A percentile compares a stretch with the other conserved stretches of the same genome.
Conservation (phyloP, 2,329 filamentous ascomycete genomes). For the Chaetomium globosum region DNA sequence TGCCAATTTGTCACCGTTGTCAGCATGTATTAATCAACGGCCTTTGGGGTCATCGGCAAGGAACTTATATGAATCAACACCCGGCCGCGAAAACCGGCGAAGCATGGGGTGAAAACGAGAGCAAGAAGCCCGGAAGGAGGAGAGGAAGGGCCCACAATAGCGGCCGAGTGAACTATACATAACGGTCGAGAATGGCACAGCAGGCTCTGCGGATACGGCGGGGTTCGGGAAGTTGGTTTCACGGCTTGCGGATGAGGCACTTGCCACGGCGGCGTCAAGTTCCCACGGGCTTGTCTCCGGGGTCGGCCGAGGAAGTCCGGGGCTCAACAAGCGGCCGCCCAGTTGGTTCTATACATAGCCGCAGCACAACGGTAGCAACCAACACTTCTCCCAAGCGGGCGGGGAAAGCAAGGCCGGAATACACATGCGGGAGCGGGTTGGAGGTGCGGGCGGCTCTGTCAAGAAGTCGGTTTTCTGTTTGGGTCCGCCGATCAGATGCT, state of each 20-base stretch:
- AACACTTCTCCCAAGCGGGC: neutral
- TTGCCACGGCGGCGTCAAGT: neutral
- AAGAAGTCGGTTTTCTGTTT: neutral
- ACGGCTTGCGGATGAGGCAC: conserved; percentile 3
- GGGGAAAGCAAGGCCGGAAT: neutral
- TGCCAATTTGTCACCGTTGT: neutral
- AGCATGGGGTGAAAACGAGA: conserved; percentile 14
- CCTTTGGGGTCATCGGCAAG: neutral
- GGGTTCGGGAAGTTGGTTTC: conserved; percentile 24
- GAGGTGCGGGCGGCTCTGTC: conserved; percentile 6
- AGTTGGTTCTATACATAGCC: conserved; percentile 13
- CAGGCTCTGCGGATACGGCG: conserved; percentile 1
- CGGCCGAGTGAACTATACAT: conserved; percentile 23
- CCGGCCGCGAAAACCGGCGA: neutral
- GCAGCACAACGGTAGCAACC: neutral
- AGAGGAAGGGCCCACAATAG: neutral
- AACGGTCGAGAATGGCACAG: conserved; percentile 23
- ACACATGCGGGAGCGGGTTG: neutral
- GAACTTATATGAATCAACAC: neutral
- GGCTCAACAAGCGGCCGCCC: neutral
- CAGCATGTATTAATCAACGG: neutral
- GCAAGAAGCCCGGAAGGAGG: neutral
- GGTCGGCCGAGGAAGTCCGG: conserved; percentile 2
- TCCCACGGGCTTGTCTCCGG: conserved; percentile 3
- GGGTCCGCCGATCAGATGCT: conserved; percentile 8